Conservation (phyloP, 805 yeast species). For the Metschnikowia noctiluminum region DNA sequence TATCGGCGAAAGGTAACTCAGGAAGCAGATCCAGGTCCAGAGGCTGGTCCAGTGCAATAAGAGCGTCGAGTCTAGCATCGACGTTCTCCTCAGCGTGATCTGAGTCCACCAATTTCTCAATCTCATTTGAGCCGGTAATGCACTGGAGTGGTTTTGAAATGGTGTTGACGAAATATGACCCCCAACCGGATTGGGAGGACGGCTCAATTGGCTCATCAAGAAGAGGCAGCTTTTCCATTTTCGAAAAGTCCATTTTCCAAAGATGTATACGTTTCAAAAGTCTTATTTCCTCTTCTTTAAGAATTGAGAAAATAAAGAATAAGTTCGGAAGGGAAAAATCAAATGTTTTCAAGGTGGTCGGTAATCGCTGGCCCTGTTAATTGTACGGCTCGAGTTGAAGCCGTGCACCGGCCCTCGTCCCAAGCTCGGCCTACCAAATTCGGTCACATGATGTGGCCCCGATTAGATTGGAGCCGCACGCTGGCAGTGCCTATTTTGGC, state of each 20-base stretch:
- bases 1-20: slow-evolving; percentile 23
- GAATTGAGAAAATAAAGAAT: no score
- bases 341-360: no score
- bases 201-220: neutral
- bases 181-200: neutral
- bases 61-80: slow-evolving; percentile 4
- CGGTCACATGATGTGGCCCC: no score
- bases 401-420: no score
- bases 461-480: no score
- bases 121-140: slow-evolving; percentile 3
- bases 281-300: no score
- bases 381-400: no score
- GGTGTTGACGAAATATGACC: slow-evolving; percentile 16
- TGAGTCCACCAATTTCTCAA: no score
- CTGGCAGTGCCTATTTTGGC: no score
- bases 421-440: no score
- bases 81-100: neutral
- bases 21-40: slow-evolving; percentile 22
- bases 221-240: slow-evolving; percentile 17
- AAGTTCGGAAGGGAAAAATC: no score
- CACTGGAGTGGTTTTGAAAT: slow-evolving; percentile 25
- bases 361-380: no score
- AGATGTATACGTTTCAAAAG: neutral
- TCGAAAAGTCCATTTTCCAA: neutral
- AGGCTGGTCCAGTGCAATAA: slow-evolving; percentile 15